phyloP scores from a whole-genome alignment of 129 eudicot species.

The Saposhnikovia divaricata region DNA sequence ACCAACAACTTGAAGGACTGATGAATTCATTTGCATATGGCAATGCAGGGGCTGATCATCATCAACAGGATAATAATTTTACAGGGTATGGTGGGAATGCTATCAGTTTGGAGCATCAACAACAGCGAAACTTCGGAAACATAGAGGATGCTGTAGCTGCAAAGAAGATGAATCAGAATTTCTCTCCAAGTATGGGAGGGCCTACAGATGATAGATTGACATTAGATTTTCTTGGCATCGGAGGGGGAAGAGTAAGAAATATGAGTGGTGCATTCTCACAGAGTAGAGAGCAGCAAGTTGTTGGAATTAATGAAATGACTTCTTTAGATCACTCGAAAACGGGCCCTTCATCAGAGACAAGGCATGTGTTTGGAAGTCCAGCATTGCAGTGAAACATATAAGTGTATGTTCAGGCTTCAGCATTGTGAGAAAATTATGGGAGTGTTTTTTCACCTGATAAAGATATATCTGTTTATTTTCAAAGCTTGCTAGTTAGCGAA shows the following conservation, averaged over 20 bases:
- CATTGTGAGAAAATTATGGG: no score
- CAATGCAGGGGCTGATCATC: neutral
- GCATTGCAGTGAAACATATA: conserved; percentile 17
- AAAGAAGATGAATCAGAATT: conserved; percentile 25
- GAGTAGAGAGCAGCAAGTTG: conserved; percentile 22
- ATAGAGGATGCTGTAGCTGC: conserved; percentile 10
- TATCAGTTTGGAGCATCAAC: neutral
- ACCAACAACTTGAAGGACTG: conserved; percentile 34
- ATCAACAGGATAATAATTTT: neutral
- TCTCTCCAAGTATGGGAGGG: conserved; percentile 29
- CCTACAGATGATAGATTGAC: conserved; percentile 36
- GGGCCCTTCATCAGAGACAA: conserved; percentile 19
- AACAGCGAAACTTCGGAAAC: conserved; percentile 21
- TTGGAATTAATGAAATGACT: conserved; percentile 16
- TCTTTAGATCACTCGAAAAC: conserved; percentile 28
- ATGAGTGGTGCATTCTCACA: conserved; percentile 31
- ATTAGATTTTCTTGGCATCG: conserved; percentile 67
- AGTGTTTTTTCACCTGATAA: no score
- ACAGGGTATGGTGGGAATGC: conserved; percentile 24
- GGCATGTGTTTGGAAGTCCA: conserved; percentile 34
- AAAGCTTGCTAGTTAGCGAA: no score
- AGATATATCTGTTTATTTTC: no score
- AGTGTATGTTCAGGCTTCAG: neutral
- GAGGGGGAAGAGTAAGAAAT: conserved; percentile 35
- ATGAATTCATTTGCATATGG: conserved; percentile 30